Conservation (phyloP, 352 stramenopile species). For the Phytophthora idaei region DNA sequence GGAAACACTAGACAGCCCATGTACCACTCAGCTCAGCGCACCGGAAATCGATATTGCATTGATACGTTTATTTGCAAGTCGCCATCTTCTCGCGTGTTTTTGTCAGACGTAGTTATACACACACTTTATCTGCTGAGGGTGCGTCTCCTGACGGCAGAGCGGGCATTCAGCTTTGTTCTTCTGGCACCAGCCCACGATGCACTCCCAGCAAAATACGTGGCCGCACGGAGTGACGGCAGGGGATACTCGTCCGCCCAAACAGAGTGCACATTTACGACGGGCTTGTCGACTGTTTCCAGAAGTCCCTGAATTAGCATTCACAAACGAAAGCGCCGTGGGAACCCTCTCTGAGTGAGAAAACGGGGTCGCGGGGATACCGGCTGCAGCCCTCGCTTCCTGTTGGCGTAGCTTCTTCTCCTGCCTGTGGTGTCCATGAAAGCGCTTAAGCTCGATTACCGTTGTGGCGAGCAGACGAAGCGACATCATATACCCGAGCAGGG, state of each 20-base stretch:
- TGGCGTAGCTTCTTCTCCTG: slow-evolving; percentile 55
- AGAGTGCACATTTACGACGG: slow-evolving; percentile 86
- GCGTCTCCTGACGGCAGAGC: slow-evolving; percentile 84
- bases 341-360: slow-evolving; percentile 49
- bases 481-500: slow-evolving; percentile 84
- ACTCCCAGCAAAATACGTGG: slow-evolving; percentile 94
- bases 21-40: neutral
- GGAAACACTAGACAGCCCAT: slow-evolving; percentile 45
- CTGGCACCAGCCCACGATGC: slow-evolving; percentile 93
- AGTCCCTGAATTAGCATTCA: neutral
- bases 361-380: slow-evolving; percentile 14
- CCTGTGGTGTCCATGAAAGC: slow-evolving; percentile 50
- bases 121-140: slow-evolving; percentile 92
- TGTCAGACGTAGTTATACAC: slow-evolving; percentile 90
- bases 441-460: slow-evolving; percentile 57
- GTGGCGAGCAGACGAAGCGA: slow-evolving; percentile 63
- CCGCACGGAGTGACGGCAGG: slow-evolving; percentile 87
- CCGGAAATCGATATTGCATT: slow-evolving; percentile 35
- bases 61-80: slow-evolving; percentile 28
- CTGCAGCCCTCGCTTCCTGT: slow-evolving; percentile 27
- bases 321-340: slow-evolving; percentile 35
- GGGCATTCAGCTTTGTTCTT: slow-evolving; percentile 92
- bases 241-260: slow-evolving; percentile 76
- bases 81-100: neutral
- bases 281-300: slow-evolving; percentile 16